phyloP scores from a whole-genome alignment of 139 green algal species.

The Zygnema cylindricum region DNA sequence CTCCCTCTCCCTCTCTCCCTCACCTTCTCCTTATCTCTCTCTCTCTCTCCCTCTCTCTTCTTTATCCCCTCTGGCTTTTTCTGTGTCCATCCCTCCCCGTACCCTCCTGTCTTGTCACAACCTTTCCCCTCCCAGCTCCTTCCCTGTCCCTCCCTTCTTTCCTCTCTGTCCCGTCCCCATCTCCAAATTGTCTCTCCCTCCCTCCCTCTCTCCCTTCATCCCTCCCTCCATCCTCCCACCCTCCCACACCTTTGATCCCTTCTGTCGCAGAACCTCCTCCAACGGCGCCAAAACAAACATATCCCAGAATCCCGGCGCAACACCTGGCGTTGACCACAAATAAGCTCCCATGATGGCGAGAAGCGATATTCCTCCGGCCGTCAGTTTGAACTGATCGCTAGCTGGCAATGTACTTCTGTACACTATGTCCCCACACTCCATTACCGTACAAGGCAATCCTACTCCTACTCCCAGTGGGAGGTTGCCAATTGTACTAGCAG shows the following conservation, averaged over 20 bases:
- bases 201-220: neutral
- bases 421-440: constrained; percentile 61
- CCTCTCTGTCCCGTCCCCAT: too few species aligned
- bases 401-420: constrained; percentile 56
- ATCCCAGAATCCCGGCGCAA: constrained; percentile 57
- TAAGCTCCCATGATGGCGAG: constrained; percentile 30
- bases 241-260: neutral
- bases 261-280: constrained; percentile 17
- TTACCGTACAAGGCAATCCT: constrained; percentile 58
- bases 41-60: neutral
- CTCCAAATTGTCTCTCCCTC: too few species aligned
- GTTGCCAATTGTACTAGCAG: too few species aligned
- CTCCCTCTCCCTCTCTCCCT: too few species aligned
- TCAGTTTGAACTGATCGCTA: constrained; percentile 16
- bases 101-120: too few species aligned
- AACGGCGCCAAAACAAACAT: constrained; percentile 55
- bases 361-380: constrained; percentile 41
- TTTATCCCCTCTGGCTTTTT: too few species aligned
- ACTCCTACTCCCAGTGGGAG: constrained; percentile 51
- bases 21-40: too few species aligned
- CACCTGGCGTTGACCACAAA: constrained; percentile 55
- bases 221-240: too few species aligned
- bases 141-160: too few species aligned
- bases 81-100: too few species aligned
- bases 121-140: too few species aligned